Conservation (phyloP, 192 early-diverging fungal species). For the Backusella tarrabulga region DNA sequence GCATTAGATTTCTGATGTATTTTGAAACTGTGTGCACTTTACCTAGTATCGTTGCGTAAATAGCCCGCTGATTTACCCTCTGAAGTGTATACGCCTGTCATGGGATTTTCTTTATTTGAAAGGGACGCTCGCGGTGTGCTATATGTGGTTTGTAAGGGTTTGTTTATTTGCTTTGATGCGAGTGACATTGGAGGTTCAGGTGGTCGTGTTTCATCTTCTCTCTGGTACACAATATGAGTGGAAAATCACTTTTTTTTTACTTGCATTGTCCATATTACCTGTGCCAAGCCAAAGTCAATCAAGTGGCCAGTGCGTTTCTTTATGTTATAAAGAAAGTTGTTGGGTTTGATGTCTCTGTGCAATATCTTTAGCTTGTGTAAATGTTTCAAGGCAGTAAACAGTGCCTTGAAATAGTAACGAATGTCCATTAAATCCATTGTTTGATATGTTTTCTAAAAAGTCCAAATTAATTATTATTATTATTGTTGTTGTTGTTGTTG, state of each 20-base stretch:
- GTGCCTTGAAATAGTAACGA: slow-evolving; percentile 68
- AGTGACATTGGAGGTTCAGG: neutral
- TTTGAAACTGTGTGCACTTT: neutral
- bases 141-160: neutral
- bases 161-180: neutral
- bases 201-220: slow-evolving; percentile 21
- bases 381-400: slow-evolving; percentile 70
- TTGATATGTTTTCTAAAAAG: slow-evolving; percentile 59
- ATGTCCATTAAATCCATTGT: slow-evolving; percentile 66
- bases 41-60: slow-evolving; percentile 54
- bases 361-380: slow-evolving; percentile 73
- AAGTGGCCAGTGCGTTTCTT: slow-evolving; percentile 72
- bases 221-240: slow-evolving; percentile 3
- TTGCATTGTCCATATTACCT: slow-evolving; percentile 30
- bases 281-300: slow-evolving; percentile 92
- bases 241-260: neutral
- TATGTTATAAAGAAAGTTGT: slow-evolving; percentile 88
- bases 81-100: neutral
- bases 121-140: neutral
- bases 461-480: neutral
- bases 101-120: neutral
- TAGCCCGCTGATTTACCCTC: slow-evolving; percentile 38
- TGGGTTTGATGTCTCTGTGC: slow-evolving; percentile 94
- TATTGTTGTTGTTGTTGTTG: no score
- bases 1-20: neutral